Evolutionary conservation across 140 eudicot genomes (phyloP).

Genomic region (Stevia rebaudiana): DNA sequence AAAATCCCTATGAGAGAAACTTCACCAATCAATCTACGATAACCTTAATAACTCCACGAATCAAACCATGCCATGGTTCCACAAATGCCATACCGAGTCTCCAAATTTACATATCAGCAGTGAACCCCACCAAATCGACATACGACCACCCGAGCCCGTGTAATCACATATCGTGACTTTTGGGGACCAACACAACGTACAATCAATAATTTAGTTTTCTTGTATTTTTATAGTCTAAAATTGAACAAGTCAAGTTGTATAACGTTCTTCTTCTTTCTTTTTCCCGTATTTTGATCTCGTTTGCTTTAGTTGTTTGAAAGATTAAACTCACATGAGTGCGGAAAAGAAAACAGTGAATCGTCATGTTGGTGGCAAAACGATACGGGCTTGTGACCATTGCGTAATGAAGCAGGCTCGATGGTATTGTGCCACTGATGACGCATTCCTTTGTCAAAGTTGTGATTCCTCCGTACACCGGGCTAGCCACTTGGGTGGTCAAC

Average conservation of each 20-base stretch:
- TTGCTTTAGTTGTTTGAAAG: not conserved
- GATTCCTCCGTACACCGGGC: constrained; percentile 70
- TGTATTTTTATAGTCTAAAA: not conserved
- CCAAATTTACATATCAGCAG: constrained; percentile 8
- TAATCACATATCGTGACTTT: constrained; percentile 22
- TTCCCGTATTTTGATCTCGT: not conserved
- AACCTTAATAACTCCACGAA: constrained; percentile 41
- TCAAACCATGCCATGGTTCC: constrained; percentile 31
- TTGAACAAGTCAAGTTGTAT: not conserved
- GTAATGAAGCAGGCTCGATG: constrained; percentile 55
- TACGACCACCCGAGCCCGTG: constrained; percentile 34
- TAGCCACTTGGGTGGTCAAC: constrained; percentile 72
- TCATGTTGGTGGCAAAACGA: constrained; percentile 55
- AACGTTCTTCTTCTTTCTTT: not conserved
- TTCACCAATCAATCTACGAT: constrained; percentile 55
- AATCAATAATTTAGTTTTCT: constrained; percentile 1
- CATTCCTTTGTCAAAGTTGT: constrained; percentile 74
- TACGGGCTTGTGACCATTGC: constrained; percentile 69
- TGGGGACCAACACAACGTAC: constrained; percentile 28
- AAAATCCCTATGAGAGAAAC: constrained; percentile 33
- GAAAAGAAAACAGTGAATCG: constrained; percentile 48
- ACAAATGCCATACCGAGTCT: constrained; percentile 11
- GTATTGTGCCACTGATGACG: constrained; percentile 78
- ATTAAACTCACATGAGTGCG: constrained; percentile 21
- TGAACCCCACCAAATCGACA: constrained; percentile 26